Evolutionary conservation across 345 rosid genomes (phyloP), one percentile per base, ranked within the genome.

Genomic region (Aurinia saxatilis): DNA sequence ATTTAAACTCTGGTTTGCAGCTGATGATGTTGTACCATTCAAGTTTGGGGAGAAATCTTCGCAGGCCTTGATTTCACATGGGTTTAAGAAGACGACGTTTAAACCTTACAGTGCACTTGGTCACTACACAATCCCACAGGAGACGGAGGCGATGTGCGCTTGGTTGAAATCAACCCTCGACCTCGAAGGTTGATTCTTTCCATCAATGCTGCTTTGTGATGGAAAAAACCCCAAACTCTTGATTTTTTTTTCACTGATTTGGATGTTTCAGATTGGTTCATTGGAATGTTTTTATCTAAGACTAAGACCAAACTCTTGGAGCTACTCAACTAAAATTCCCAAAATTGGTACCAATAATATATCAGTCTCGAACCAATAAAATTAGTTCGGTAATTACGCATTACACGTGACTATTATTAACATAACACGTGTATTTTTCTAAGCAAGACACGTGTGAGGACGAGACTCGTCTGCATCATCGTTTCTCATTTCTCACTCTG

Each of bases 41-140:
- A 87, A 82, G 71, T 89, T 80, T 67, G 99, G 97, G 31, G 99
- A 92, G 81, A 87, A 78, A 73, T 89, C 99, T 61, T 85, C 91
- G 1, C 65, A 47, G 50, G 75, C 80, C 35, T 69, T 92, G 79
- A 54, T 31, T 41, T 60, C 88, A 41, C 70, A 75, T 40, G 91
- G 97, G 53, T 92, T 92, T 73, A 73, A 70, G 79, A 76, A 84
- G 50, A 74, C 63, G n/a, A 76, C 88, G 29, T 89, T 92, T 77
- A 89, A 84, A 74, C 53, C 91, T 30, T 92, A 85, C 71, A 74
- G 45, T 51, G 88, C 85, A 76, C 95, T 92, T 31, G 99, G 99
- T 25, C 99, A 92, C 78, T 74, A 82, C 79, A 92, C 95, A 6
- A 79, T 82, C 66, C 96, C 96, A 10, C 81, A 87, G 67, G 99